Conservation (phyloP, 2,329 filamentous ascomycete species). For the Aspergillus tanneri region DNA sequence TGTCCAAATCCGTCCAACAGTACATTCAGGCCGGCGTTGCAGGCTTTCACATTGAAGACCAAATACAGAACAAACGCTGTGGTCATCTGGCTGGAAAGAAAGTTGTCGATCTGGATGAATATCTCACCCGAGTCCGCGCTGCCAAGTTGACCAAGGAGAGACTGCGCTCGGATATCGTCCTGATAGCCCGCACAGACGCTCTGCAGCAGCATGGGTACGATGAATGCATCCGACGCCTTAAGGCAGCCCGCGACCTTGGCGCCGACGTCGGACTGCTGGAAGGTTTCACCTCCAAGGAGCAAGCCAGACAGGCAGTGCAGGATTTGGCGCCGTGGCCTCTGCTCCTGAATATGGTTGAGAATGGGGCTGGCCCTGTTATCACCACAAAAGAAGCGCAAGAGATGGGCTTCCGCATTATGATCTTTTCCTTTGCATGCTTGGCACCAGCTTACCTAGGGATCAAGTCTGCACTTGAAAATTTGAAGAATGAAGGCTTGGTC, state of each 20-base stretch:
- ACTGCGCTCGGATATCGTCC: slow-evolving; percentile 42
- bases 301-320: slow-evolving; percentile 35
- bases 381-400: slow-evolving; percentile 39
- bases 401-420: slow-evolving; percentile 46
- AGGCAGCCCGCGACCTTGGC: slow-evolving; percentile 42
- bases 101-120: slow-evolving; percentile 37
- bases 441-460: slow-evolving; percentile 41
- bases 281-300: slow-evolving; percentile 40
- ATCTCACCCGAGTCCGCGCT: slow-evolving; percentile 39
- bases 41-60: slow-evolving; percentile 59
- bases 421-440: slow-evolving; percentile 43
- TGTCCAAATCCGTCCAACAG: slow-evolving; percentile 50
- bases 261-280: slow-evolving; percentile 47
- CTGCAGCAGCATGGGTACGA: slow-evolving; percentile 41
- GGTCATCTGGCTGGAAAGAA: slow-evolving; percentile 43
- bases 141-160: slow-evolving; percentile 37
- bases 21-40: slow-evolving; percentile 57
- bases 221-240: slow-evolving; percentile 38
- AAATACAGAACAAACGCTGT: slow-evolving; percentile 49
- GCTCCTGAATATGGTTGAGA: slow-evolving; percentile 48
- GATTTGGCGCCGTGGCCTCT: slow-evolving; percentile 42
- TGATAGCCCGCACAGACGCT: slow-evolving; percentile 47
- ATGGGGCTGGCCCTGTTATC: slow-evolving; percentile 42
- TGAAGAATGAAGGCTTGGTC: too few relatives aligned
- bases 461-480: slow-evolving; percentile 35